Percentiles rank a stretch among this genome's conserved stretches.
Conservation (phyloP, 139 green algal species). For the Microglena sp. region DNA sequence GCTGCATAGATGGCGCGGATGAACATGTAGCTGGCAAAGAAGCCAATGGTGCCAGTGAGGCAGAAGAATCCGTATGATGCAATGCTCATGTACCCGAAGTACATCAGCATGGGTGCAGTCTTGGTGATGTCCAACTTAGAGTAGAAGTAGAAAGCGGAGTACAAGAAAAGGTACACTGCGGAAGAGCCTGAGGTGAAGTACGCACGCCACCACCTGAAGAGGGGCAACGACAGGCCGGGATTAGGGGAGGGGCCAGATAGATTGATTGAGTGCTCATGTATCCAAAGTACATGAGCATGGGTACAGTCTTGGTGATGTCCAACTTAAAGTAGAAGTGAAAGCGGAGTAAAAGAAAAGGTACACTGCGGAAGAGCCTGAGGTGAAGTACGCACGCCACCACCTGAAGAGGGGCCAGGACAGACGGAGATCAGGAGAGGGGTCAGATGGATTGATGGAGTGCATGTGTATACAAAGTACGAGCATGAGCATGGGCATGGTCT, state of each 20-base stretch:
- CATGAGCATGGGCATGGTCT: slow-evolving; percentile 66
- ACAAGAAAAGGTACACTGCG: slow-evolving; percentile 93
- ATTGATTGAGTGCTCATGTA: too few relatives aligned
- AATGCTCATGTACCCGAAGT: slow-evolving; percentile 92
- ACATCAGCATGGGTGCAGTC: slow-evolving; percentile 62
- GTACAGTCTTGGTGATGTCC: slow-evolving; percentile 86
- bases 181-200: slow-evolving; percentile 88
- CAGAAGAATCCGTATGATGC: slow-evolving; percentile 82
- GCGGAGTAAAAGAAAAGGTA: slow-evolving; percentile 97
- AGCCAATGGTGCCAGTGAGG: slow-evolving; percentile 85
- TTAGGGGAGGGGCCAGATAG: too few relatives aligned
- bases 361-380: slow-evolving; percentile 69
- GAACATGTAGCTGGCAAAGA: slow-evolving; percentile 86
- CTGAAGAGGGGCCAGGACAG: too few relatives aligned
- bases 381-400: slow-evolving; percentile 95
- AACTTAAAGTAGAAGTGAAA: slow-evolving; percentile 98
- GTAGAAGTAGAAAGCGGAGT: slow-evolving; percentile 95
- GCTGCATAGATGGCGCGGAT: slow-evolving; percentile 74
- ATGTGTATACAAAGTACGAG: too few relatives aligned
- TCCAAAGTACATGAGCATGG: slow-evolving; percentile 33
- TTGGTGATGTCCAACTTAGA: slow-evolving; percentile 95
- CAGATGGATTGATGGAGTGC: too few relatives aligned
- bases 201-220: slow-evolving; percentile 93
- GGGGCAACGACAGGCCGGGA: too few relatives aligned
- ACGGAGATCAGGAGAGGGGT: too few relatives aligned